phyloP scores from a whole-genome alignment of 169 alveolate species.

The Plasmodium vivax region DNA sequence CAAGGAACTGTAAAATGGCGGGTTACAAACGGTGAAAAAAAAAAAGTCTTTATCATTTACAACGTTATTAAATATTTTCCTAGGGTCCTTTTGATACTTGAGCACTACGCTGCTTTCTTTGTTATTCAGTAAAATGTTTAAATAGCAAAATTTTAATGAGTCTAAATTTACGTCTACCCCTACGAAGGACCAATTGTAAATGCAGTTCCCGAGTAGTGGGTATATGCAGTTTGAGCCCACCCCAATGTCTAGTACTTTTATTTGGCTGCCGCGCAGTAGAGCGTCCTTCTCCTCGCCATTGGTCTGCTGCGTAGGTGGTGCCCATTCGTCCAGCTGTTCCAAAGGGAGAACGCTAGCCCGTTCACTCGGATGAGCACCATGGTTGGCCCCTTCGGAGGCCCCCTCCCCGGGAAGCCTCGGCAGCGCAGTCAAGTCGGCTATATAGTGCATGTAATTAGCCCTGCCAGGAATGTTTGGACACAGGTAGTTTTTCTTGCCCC shows the following conservation, averaged over 20 bases:
- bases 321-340: neutral
- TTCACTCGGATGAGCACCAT: neutral
- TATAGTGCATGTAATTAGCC: slow-evolving; percentile 78
- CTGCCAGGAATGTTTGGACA: slow-evolving; percentile 85
- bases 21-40: slow-evolving; percentile 67
- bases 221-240: slow-evolving; percentile 85
- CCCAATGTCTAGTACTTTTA: slow-evolving; percentile 83
- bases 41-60: slow-evolving; percentile 36
- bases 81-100: slow-evolving; percentile 72
- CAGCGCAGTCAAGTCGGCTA: slow-evolving; percentile 70
- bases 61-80: slow-evolving; percentile 33
- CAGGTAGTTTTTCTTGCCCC: neutral
- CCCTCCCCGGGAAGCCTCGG: neutral
- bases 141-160: slow-evolving; percentile 20
- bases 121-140: slow-evolving; percentile 41
- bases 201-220: slow-evolving; percentile 81
- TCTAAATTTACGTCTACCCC: slow-evolving; percentile 73
- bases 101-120: slow-evolving; percentile 31
- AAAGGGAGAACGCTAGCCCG: no score
- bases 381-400: neutral
- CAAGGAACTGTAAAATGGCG: slow-evolving; percentile 39
- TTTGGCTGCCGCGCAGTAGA: slow-evolving; percentile 46
- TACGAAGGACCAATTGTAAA: slow-evolving; percentile 81
- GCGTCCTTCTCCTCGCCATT: neutral
- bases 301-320: neutral